Evolutionary conservation across 1,284 basidiomycete genomes (phyloP), one percentile per base, ranked within the genome.

Genomic region (Austropuccinia psidii): DNA sequence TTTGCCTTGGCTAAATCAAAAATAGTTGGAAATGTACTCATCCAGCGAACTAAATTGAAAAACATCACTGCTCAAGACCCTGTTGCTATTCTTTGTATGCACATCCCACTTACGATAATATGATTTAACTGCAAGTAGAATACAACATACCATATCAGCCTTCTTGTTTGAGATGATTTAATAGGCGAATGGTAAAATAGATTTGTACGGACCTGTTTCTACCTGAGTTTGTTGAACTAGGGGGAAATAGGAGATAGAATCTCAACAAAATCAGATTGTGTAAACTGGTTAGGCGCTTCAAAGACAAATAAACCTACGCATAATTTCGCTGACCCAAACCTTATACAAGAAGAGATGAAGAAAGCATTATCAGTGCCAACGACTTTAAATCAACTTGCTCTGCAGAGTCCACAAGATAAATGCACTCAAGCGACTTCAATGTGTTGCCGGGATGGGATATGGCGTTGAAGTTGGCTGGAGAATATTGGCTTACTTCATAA

Each of bases 11-110:
- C 89, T 45, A 98, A 85, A 75, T 88, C 86, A 64, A 83, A 82
- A 75, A 96, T 87, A 5, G 90, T 93, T 9, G 91, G 91, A 82
- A 91, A 94, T 78, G 45, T 57, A 1, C 19, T 31, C 57, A 72
- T 72, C 68, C 89, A 90, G 77, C 68, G 54, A 9, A 72, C 68
- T 72, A 24, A 27, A 19, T 24, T 11, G 4, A 31, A 24, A 21
- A 27, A 19, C 24, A 1, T 57, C 54, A 57, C 33, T 27, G 21
- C n/a, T n/a, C n/a, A n/a, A n/a, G n/a, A n/a, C n/a, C n/a, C n/a
- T n/a, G n/a, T n/a, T n/a, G n/a, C n/a, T n/a, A n/a, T n/a, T n/a
- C n/a, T n/a, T n/a, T n/a, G n/a, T n/a, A n/a, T n/a, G n/a, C n/a
- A n/a, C n/a, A n/a, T n/a, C n/a, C n/a, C 29, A 58, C 31, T 72